phyloP scores from a whole-genome alignment of 371 early-diverging fungal genomes.

The Catenaria anguillulae region DNA sequence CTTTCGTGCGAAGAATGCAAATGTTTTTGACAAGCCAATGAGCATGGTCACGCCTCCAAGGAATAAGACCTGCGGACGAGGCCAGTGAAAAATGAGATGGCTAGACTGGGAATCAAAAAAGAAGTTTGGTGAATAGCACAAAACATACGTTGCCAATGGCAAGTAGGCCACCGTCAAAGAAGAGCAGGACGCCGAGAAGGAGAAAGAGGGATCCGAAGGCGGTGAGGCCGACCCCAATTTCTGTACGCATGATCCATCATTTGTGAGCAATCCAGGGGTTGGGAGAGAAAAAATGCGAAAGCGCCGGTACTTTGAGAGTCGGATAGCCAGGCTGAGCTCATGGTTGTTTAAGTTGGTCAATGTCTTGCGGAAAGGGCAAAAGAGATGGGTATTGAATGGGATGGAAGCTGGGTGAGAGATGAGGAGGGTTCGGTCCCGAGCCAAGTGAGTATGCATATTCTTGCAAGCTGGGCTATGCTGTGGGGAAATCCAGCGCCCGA shows the following conservation, averaged over 20 bases:
- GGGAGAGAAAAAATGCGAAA: no score
- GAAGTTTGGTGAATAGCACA: neutral
- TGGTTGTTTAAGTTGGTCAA: neutral
- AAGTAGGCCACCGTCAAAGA: slow-evolving; percentile 88
- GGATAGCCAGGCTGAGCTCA: neutral
- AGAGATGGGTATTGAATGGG: neutral
- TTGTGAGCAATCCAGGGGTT: neutral
- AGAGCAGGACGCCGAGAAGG: slow-evolving; percentile 72
- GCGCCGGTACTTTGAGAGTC: neutral
- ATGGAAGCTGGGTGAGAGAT: no score
- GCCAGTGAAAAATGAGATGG: neutral
- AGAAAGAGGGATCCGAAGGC: slow-evolving; percentile 90
- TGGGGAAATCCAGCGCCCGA: no score
- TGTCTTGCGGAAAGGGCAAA: neutral
- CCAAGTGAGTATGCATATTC: no score
- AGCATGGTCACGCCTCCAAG: slow-evolving; percentile 71
- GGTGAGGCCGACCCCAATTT: slow-evolving; percentile 89
- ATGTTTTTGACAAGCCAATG: slow-evolving; percentile 71
- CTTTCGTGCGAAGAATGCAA: slow-evolving; percentile 62
- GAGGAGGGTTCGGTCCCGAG: no score
- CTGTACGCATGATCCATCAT: slow-evolving; percentile 16
- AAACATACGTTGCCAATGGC: slow-evolving; percentile 85
- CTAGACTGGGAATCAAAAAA: slow-evolving; percentile 5
- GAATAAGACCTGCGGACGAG: slow-evolving; percentile 81
- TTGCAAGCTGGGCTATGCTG: no score